Evolutionary conservation across 441 rosid genomes (phyloP), one percentile per base, ranked within the genome.

Genomic region (Mallotus repandus): DNA sequence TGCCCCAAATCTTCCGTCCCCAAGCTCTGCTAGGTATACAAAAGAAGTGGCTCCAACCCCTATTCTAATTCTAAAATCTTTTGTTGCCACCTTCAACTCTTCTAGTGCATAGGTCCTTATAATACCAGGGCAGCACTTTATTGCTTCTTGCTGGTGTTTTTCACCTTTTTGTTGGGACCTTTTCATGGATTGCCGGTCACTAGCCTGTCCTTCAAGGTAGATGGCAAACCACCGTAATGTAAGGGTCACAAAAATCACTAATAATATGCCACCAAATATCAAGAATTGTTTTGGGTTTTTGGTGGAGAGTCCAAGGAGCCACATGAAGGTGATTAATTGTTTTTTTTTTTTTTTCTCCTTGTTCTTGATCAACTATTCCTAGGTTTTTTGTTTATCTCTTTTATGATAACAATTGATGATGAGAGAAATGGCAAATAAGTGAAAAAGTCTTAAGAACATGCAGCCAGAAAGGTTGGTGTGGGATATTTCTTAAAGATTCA

Each of bases 251-350:
- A 73, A 50, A 50, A 82, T 79, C 62, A 82, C 86, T 1, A 81
- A 68, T 14, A 79, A 9, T 46, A 85, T 81, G 8, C 81, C 88
- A 15, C 79, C 84, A 21, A 81, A 21, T 67, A 77, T 54, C 79
- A 79, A 68, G 21, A 79, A 22, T 58, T 74, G 78, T 57, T 56
- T 73, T 54, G 74, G 18, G 18, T 59, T 66, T 16, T 32, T 48
- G 62, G 85, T 79, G 74, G 88, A 81, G 76, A 85, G 74, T 57
- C 82, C 88, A n/a, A 85, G 58, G 38, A 81, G 29, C 86, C 88
- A 75, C 86, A 77, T 83, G 46, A 29, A 25, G 32, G 19, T 49
- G 19, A 45, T 50, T 13, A 13, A 14, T 57, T 57, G 11, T 19
- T 22, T 8, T 11, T 4, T 50, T 19, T 22, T 8, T 11, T 4